phyloP scores from a whole-genome alignment of 768 basidiomycete species.

The Tephrocybe sp. region DNA sequence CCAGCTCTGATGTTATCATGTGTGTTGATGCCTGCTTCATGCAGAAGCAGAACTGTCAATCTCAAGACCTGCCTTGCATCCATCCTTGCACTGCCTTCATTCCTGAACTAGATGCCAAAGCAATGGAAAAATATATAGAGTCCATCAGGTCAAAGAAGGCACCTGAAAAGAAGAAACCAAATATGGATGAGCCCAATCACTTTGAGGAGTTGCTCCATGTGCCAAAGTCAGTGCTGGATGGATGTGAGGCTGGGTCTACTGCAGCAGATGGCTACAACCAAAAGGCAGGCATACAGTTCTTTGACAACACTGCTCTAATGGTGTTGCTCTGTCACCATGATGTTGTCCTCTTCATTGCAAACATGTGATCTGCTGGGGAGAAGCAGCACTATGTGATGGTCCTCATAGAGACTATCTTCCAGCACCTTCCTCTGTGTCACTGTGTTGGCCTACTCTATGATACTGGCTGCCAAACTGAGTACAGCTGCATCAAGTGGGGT shows the following conservation, averaged over 20 bases:
- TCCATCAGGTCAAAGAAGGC: too few species aligned
- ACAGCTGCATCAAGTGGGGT: neutral
- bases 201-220: neutral
- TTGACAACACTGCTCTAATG: too few species aligned
- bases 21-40: too few species aligned
- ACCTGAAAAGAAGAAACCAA: too few species aligned
- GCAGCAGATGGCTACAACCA: constrained; percentile 12
- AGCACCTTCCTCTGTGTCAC: neutral
- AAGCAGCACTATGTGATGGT: too few species aligned
- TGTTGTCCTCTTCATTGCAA: too few species aligned
- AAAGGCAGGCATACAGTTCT: constrained; percentile 11
- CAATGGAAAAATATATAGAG: too few species aligned
- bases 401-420: neutral
- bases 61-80: neutral
- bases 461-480: neutral
- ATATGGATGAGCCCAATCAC: constrained; percentile 1
- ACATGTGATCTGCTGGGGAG: too few species aligned
- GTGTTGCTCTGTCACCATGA: too few species aligned
- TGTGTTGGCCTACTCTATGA: neutral
- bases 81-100: constrained; percentile 1
- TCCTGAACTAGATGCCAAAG: too few species aligned
- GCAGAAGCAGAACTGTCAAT: constrained; percentile 5
- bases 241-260: constrained; percentile 6
- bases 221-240: constrained; percentile 11
- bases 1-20: too few species aligned